phyloP scores from a whole-genome alignment of 148 eudicot genomes.

The Nepenthes gracilis region DNA sequence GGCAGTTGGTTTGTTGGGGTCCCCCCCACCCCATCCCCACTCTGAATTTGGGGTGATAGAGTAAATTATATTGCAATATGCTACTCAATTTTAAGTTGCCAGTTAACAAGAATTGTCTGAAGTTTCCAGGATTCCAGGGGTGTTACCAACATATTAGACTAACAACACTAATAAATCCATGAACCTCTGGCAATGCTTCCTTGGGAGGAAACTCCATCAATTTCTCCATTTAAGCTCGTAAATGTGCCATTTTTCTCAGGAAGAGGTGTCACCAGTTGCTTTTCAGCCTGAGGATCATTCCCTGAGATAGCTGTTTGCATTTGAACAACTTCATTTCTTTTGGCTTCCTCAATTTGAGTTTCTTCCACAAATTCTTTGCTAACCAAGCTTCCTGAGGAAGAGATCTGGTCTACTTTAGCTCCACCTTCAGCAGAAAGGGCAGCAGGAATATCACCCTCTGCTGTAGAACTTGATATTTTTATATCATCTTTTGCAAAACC shows the following conservation, averaged over 20 bases:
- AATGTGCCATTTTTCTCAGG: constrained; percentile 12
- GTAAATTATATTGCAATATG: too few relatives aligned
- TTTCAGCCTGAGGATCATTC: constrained; percentile 7
- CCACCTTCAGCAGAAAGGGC: constrained; percentile 4
- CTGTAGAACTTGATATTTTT: neutral
- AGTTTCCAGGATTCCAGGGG: neutral
- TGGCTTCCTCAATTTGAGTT: constrained; percentile 14
- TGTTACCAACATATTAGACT: neutral
- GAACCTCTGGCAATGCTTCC: constrained; percentile 20
- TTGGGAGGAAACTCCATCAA: constrained; percentile 10
- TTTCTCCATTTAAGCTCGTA: constrained; percentile 15
- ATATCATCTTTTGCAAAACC: too few relatives aligned
- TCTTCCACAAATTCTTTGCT: constrained; percentile 9
- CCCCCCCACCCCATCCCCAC: too few relatives aligned
- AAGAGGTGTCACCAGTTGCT: constrained; percentile 10
- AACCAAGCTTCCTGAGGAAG: neutral
- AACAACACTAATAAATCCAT: constrained; percentile 2
- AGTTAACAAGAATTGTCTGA: too few relatives aligned
- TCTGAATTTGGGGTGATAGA: too few relatives aligned
- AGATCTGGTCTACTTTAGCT: constrained; percentile 3
- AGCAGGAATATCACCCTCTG: constrained; percentile 5
- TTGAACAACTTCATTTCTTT: constrained; percentile 5
- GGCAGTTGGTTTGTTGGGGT: too few relatives aligned
- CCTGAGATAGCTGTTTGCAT: neutral
- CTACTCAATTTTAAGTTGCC: too few relatives aligned